These are phyloP conservation scores for Acidomyces sp. DNA, from an alignment of 495 filamentous ascomycete genomes.

Conservation along the genomic window DNA sequence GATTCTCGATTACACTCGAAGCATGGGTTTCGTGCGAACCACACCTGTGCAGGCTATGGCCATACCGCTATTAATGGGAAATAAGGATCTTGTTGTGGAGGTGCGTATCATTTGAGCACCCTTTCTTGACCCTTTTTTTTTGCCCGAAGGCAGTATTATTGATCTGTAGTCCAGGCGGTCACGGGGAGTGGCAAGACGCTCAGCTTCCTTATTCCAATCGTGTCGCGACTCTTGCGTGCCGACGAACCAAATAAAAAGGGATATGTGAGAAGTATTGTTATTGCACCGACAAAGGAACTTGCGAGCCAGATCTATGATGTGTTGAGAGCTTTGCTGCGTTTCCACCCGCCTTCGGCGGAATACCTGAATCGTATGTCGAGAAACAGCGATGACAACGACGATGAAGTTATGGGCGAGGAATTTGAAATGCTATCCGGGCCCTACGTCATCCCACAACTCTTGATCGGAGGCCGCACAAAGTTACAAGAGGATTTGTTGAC, in stretches of 20 bases:
- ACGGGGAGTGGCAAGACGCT: constrained; percentile 94
- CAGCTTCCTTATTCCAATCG: constrained; percentile 75
- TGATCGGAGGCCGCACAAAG: constrained; percentile 75
- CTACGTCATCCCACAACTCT: constrained; percentile 69
- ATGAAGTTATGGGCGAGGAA: constrained; percentile 30
- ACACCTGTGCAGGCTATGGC: constrained; percentile 93
- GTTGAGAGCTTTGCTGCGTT: constrained; percentile 60
- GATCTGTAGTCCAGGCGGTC: constrained; percentile 45
- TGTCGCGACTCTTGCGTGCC: constrained; percentile 67
- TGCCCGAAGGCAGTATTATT: constrained; percentile 5
- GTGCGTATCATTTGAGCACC: constrained; percentile 24
- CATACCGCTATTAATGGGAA: constrained; percentile 78
- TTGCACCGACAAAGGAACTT: constrained; percentile 85
- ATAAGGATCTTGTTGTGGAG: constrained; percentile 95
- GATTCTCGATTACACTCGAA: constrained; percentile 69
- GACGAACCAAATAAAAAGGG: constrained; percentile 72
- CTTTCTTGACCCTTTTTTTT: no score
- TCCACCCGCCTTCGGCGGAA: constrained; percentile 66
- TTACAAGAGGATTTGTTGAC: constrained; percentile 69
- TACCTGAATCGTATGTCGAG: constrained; percentile 37
- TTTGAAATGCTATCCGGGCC: constrained; percentile 22
- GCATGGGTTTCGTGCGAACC: constrained; percentile 75
- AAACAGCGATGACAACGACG: constrained; percentile 32
- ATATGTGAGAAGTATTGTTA: constrained; percentile 78
- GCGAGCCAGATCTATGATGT: constrained; percentile 82